These are phyloP conservation scores for Pseudozyma hubeiensis DNA, from an alignment of 1,284 basidiomycete genomes.

Conservation along the genomic window DNA sequence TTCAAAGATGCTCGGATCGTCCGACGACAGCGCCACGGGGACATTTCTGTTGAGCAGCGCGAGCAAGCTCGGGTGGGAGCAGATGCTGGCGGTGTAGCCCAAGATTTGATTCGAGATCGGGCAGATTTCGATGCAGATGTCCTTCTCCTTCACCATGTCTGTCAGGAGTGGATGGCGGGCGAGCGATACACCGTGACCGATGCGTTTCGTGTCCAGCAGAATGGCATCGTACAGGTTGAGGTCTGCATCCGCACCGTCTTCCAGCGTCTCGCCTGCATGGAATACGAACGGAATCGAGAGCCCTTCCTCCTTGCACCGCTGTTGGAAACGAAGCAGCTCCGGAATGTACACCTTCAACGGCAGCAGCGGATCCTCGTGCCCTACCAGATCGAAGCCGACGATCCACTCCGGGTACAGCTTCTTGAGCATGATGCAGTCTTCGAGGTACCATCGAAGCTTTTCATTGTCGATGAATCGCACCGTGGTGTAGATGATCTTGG, in stretches of 20 bases:
- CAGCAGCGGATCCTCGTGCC: constrained; percentile 76
- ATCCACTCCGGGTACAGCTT: constrained; percentile 80
- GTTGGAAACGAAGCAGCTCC: constrained; percentile 75
- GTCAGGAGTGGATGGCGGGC: constrained; percentile 80
- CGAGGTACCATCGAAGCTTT: constrained; percentile 76
- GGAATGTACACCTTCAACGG: constrained; percentile 78
- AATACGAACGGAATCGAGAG: constrained; percentile 81
- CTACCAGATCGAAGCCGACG: constrained; percentile 82
- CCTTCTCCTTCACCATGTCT: constrained; percentile 75
- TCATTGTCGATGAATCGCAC: constrained; percentile 74
- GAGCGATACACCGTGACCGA: constrained; percentile 81
- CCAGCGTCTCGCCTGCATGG: constrained; percentile 82
- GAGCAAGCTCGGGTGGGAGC: constrained; percentile 42
- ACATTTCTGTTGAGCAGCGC: constrained; percentile 78
- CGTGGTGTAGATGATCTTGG: constrained; percentile 74
- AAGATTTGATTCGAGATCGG: constrained; percentile 63
- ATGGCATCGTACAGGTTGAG: constrained; percentile 82
- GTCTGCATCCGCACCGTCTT: constrained; percentile 77
- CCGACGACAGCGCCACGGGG: constrained; percentile 77
- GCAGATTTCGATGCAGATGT: constrained; percentile 76
- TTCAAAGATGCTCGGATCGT: constrained; percentile 81
- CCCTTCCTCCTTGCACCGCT: constrained; percentile 74
- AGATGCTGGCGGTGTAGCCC: constrained; percentile 37
- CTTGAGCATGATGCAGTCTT: constrained; percentile 80
- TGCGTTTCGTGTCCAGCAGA: constrained; percentile 79